phyloP scores from a whole-genome alignment of 2,329 filamentous ascomycete species.

The Diaporthe australafricana region DNA sequence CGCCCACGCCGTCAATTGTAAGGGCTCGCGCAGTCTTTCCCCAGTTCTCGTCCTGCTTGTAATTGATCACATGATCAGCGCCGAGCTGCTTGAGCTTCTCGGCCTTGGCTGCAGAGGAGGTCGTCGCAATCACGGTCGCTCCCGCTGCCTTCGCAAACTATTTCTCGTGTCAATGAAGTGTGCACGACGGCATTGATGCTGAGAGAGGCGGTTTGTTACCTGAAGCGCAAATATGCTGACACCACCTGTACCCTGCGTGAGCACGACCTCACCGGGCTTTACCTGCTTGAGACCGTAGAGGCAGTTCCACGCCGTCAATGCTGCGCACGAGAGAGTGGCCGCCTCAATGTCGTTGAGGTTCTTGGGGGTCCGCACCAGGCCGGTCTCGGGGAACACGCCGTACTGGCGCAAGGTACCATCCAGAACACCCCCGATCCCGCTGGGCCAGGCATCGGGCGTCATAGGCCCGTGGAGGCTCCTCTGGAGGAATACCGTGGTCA shows the following conservation, averaged over 20 bases:
- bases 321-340: slow-evolving; percentile 69
- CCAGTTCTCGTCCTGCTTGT: slow-evolving; percentile 63
- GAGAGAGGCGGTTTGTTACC: background rate
- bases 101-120: slow-evolving; percentile 61
- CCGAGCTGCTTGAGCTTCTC: slow-evolving; percentile 62
- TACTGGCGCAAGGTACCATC: slow-evolving; percentile 77
- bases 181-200: background rate
- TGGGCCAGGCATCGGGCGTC: slow-evolving; percentile 48
- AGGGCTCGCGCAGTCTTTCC: slow-evolving; percentile 63
- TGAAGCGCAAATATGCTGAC: slow-evolving; percentile 75
- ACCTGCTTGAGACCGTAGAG: slow-evolving; percentile 68
- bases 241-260: slow-evolving; percentile 78
- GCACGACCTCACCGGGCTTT: slow-evolving; percentile 67
- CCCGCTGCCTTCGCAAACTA: slow-evolving; percentile 61
- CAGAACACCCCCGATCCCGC: slow-evolving; percentile 75
- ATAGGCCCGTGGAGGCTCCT: slow-evolving; percentile 59
- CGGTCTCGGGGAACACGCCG: slow-evolving; percentile 74
- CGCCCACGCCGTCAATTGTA: slow-evolving; percentile 57
- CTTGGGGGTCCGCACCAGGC: slow-evolving; percentile 73
- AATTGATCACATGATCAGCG: slow-evolving; percentile 68
- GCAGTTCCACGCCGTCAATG: slow-evolving; percentile 74
- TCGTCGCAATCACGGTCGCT: slow-evolving; percentile 68
- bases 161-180: background rate
- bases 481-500: slow-evolving; percentile 72
- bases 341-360: slow-evolving; percentile 66